Percentiles rank a stretch among this genome's conserved stretches.
Conservation (phyloP, 1,284 basidiomycete genomes). For the Rhodofomes roseus region DNA sequence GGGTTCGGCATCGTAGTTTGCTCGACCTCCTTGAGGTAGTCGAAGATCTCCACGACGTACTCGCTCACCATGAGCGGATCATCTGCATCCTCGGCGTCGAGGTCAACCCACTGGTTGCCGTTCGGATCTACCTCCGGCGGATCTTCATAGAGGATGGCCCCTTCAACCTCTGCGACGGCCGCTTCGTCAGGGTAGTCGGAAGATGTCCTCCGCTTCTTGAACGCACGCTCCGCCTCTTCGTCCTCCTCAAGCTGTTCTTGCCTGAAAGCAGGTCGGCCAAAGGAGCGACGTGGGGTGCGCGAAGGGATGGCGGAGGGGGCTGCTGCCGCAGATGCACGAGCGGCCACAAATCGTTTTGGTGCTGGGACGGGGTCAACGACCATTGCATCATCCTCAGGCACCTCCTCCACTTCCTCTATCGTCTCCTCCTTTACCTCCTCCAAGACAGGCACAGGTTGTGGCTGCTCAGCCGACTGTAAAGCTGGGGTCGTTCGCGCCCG, state of each 20-base stretch:
- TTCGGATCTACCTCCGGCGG: constrained; percentile 54
- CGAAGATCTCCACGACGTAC: constrained; percentile 93
- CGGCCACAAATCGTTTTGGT: constrained; percentile 26
- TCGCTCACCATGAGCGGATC: constrained; percentile 97
- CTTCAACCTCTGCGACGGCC: constrained; percentile 29
- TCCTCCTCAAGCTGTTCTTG: constrained; percentile 21
- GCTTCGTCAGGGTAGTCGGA: constrained; percentile 62
- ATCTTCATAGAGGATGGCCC: constrained; percentile 21
- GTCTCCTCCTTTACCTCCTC: constrained; percentile 34
- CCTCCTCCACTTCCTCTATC: constrained; percentile 34
- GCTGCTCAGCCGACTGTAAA: background rate
- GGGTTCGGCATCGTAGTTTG: constrained; percentile 81
- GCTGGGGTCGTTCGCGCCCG: constrained; percentile 25
- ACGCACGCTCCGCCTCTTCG: constrained; percentile 47
- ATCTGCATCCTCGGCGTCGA: constrained; percentile 91
- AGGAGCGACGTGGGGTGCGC: constrained; percentile 14
- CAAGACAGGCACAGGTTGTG: constrained; percentile 14
- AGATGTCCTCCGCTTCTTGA: constrained; percentile 73
- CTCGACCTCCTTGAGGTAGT: constrained; percentile 84
- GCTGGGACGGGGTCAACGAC: constrained; percentile 43
- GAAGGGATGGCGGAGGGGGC: constrained; percentile 9
- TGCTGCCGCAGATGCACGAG: constrained; percentile 19
- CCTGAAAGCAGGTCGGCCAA: constrained; percentile 4
- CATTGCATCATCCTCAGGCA: constrained; percentile 44
- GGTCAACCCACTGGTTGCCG: constrained; percentile 74